Percentiles rank a stretch among this genome's conserved stretches.
phyloP scores from a whole-genome alignment of 139 green algal species.

The Asterochloris sp. region DNA sequence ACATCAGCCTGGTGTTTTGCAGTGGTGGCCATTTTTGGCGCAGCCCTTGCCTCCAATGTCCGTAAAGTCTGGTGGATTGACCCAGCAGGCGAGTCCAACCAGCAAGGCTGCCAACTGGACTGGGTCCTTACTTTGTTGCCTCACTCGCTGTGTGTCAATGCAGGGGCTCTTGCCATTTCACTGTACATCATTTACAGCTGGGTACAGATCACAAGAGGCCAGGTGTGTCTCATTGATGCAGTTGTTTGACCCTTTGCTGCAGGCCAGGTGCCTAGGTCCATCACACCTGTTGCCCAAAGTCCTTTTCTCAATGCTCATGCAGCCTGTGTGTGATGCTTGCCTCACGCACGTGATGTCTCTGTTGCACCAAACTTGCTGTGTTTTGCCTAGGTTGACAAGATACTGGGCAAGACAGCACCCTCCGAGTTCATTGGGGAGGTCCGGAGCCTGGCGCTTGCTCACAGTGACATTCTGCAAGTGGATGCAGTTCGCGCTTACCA shows the following conservation, averaged over 20 bases:
- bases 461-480: conserved; percentile 29
- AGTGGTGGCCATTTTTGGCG: conserved; percentile 12
- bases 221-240: conserved; percentile 32
- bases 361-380: background rate
- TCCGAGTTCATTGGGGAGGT: conserved; percentile 46
- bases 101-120: background rate
- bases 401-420: conserved; percentile 58
- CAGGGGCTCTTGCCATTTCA: conserved; percentile 56
- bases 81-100: background rate
- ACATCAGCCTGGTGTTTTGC: background rate
- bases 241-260: background rate
- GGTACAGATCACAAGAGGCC: conserved; percentile 56
- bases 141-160: conserved; percentile 33
- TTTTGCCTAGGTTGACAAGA: conserved; percentile 55
- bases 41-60: conserved; percentile 25
- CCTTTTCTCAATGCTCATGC: background rate
- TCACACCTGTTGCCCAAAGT: background rate
- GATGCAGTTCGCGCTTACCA: conserved; percentile 48
- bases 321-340: background rate
- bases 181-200: conserved; percentile 72
- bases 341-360: background rate
- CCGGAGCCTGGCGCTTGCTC: conserved; percentile 36
- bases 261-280: background rate
- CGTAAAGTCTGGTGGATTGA: conserved; percentile 22
- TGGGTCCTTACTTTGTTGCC: background rate